Conservation (phyloP, 129 eudicot species). For the Chrysanthemum lavandulifolium region DNA sequence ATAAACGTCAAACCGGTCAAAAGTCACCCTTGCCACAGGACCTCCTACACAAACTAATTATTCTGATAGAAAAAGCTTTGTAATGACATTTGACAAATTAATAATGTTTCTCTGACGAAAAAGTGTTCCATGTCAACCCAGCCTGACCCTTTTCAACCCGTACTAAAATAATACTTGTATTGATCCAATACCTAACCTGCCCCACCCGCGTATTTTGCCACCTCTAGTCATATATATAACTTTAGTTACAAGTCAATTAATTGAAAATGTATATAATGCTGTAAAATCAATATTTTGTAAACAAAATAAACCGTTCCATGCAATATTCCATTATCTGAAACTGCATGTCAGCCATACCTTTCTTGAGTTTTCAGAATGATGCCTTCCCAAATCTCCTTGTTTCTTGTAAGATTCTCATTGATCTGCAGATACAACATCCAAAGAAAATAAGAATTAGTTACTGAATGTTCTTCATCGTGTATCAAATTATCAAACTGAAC, state of each 20-base stretch:
- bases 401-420: constrained; percentile 67
- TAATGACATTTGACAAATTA: not conserved
- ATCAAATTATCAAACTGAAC: not conserved
- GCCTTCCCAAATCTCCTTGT: constrained; percentile 73
- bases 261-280: not conserved
- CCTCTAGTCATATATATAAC: not conserved
- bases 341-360: constrained; percentile 40
- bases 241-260: not conserved
- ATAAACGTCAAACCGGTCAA: too few species aligned
- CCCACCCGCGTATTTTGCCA: not conserved
- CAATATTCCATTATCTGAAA: not conserved
- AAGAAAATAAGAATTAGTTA: not conserved
- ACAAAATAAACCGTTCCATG: too few species aligned
- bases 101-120: not conserved
- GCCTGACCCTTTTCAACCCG: not conserved
- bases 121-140: not conserved
- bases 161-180: not conserved
- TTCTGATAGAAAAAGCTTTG: not conserved
- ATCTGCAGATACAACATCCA: constrained; percentile 44
- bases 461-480: not conserved
- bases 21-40: too few species aligned
- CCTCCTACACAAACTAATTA: too few species aligned
- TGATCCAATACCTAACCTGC: not conserved
- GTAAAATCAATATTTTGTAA: not conserved
- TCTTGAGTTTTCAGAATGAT: constrained; percentile 57